These are phyloP conservation scores for Apiospora phragmitis DNA, from an alignment of 2,329 filamentous ascomycete species.

Conservation along the genomic window DNA sequence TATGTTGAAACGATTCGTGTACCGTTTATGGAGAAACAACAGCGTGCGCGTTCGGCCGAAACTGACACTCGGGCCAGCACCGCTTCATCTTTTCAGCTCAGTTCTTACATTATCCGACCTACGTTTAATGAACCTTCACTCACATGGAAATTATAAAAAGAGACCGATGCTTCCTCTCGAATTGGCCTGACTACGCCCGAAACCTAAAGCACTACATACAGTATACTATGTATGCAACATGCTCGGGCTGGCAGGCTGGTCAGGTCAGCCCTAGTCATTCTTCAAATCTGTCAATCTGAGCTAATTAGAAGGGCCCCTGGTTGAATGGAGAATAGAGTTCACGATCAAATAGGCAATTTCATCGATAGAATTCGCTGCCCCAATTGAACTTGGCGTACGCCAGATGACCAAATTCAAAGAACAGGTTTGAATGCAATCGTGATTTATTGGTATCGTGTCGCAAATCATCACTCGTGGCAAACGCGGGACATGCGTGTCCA, in stretches of 20 bases:
- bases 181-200: neutral
- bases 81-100: neutral
- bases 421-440: neutral
- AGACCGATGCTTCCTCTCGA: neutral
- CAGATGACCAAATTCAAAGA: neutral
- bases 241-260: neutral
- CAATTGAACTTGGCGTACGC: neutral
- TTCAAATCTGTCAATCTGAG: neutral
- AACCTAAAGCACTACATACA: neutral
- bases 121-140: neutral
- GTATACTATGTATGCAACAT: neutral
- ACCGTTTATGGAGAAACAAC: slow-evolving; percentile 1
- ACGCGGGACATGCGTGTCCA: neutral
- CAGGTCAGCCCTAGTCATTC: neutral
- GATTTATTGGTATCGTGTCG: slow-evolving; percentile 4
- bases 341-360: neutral
- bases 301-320: neutral
- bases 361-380: neutral
- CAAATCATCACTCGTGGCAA: slow-evolving; percentile 6
- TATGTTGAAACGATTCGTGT: slow-evolving; percentile 5
- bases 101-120: neutral
- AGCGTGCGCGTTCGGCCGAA: neutral
- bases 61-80: neutral
- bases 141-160: neutral
- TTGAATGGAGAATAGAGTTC: neutral